Evolutionary conservation across 2,329 filamentous ascomycete species (phyloP).

Genomic region (Ophiognomonia clavigignenti-juglandacearum): DNA sequence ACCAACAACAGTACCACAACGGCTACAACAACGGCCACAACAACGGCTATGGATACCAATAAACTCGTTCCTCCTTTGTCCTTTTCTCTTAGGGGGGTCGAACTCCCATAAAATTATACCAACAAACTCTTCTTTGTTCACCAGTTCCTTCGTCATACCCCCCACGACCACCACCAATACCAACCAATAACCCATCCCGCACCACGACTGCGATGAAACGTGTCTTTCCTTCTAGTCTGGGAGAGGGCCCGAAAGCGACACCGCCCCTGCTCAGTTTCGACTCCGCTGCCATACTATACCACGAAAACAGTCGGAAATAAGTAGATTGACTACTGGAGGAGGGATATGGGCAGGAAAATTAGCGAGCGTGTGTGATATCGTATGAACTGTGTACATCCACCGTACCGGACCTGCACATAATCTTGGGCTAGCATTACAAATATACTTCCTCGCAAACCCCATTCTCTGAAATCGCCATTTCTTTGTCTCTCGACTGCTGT

Average conservation of each 20-base stretch:
- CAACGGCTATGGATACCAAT: not conserved
- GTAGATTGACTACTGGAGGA: not conserved
- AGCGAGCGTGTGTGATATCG: constrained; percentile 1
- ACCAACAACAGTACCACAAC: no score
- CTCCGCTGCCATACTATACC: no score
- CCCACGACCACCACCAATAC: not conserved
- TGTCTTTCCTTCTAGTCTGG: constrained; percentile 11
- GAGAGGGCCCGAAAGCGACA: not conserved
- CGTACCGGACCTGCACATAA: constrained; percentile 13
- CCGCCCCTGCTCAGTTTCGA: not conserved
- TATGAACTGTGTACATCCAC: not conserved
- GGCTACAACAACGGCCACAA: constrained; percentile 6
- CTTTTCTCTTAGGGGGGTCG: not conserved
- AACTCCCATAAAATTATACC: not conserved
- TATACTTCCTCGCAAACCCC: constrained; percentile 9
- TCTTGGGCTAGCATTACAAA: constrained; percentile 17
- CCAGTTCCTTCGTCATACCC: constrained; percentile 11
- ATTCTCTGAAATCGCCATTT: no score
- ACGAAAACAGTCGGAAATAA: no score
- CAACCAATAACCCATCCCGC: not conserved
- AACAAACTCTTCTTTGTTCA: constrained; percentile 16
- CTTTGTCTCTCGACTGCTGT: no score
- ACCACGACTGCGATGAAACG: constrained; percentile 17
- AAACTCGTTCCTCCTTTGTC: not conserved
- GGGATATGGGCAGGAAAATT: not conserved